Evolutionary conservation across 1,284 basidiomycete genomes (phyloP).

Genomic region (Ceratobasidium sp.): DNA sequence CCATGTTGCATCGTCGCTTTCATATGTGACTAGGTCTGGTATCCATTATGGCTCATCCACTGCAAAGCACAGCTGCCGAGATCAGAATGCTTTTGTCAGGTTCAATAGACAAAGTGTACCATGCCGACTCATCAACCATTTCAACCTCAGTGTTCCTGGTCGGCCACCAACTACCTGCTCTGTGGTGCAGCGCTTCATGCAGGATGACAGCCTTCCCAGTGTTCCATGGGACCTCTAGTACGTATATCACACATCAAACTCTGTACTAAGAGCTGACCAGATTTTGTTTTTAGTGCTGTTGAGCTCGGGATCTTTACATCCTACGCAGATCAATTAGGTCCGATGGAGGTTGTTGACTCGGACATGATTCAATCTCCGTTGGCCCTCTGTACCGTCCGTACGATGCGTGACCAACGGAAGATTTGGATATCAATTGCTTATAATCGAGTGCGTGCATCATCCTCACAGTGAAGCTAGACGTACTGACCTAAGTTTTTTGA

Average conservation of each 20-base stretch:
- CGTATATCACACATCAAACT: conserved; percentile 29
- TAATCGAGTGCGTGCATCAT: too few species aligned
- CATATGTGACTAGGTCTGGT: neutral
- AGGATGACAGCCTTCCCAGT: conserved; percentile 45
- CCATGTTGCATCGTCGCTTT: neutral
- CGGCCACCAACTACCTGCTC: conserved; percentile 34
- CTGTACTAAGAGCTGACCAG: too few species aligned
- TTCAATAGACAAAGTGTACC: neutral
- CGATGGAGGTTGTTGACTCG: too few species aligned
- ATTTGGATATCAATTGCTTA: too few species aligned
- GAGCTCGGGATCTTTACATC: too few species aligned
- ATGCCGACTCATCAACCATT: neutral
- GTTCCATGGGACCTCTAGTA: conserved; percentile 49
- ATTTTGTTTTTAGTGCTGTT: too few species aligned
- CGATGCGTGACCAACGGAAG: too few species aligned
- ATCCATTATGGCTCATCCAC: neutral
- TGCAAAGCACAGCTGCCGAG: neutral
- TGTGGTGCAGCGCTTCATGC: conserved; percentile 44
- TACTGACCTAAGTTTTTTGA: too few species aligned
- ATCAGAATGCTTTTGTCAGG: neutral
- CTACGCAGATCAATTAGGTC: too few species aligned
- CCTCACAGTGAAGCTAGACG: too few species aligned
- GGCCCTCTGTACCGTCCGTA: too few species aligned
- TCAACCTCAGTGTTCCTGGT: neutral
- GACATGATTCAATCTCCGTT: too few species aligned